A percentile compares a stretch with the other conserved stretches of the same genome.
These are phyloP conservation scores for Priceomyces medius DNA, from an alignment of 805 yeast species.

Conservation along the genomic window DNA sequence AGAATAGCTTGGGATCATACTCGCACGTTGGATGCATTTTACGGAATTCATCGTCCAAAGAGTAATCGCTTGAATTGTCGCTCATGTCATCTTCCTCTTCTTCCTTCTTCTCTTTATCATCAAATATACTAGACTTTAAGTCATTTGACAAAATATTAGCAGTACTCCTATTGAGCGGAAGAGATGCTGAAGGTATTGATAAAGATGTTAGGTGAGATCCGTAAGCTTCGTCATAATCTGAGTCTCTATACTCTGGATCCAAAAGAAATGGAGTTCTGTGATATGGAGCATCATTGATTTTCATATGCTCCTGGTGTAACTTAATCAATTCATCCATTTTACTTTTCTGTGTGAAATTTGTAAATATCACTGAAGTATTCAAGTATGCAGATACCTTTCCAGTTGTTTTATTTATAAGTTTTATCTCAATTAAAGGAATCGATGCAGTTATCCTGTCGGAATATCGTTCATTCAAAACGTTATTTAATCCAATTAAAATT, in stretches of 20 bases:
- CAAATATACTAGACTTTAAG: not conserved
- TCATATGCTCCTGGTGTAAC: constrained; percentile 64
- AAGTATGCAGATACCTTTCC: constrained; percentile 37
- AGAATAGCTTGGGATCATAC: constrained; percentile 31
- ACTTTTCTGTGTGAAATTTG: constrained; percentile 57
- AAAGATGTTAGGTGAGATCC: constrained; percentile 60
- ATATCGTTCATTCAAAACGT: constrained; percentile 66
- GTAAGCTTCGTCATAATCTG: constrained; percentile 45
- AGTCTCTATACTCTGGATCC: constrained; percentile 47
- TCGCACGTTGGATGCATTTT: constrained; percentile 20
- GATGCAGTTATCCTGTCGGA: constrained; percentile 51
- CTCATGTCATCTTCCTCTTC: not conserved
- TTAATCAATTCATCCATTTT: constrained; percentile 45
- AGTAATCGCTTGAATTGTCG: not conserved
- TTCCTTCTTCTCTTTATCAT: not conserved
- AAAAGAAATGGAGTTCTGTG: constrained; percentile 77
- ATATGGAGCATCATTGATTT: constrained; percentile 76
- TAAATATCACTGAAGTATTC: constrained; percentile 56
- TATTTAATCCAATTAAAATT: constrained; percentile 52
- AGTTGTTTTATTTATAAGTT: constrained; percentile 19
- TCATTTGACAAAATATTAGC: not conserved
- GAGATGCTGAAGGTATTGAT: constrained; percentile 60
- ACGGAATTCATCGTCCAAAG: not conserved
- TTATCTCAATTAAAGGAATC: constrained; percentile 46
- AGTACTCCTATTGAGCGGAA: constrained; percentile 51